Percentiles rank a stretch among this genome's conserved stretches.
phyloP scores from a whole-genome alignment of 257 asterid genomes.

The Gynochthodes officinalis region DNA sequence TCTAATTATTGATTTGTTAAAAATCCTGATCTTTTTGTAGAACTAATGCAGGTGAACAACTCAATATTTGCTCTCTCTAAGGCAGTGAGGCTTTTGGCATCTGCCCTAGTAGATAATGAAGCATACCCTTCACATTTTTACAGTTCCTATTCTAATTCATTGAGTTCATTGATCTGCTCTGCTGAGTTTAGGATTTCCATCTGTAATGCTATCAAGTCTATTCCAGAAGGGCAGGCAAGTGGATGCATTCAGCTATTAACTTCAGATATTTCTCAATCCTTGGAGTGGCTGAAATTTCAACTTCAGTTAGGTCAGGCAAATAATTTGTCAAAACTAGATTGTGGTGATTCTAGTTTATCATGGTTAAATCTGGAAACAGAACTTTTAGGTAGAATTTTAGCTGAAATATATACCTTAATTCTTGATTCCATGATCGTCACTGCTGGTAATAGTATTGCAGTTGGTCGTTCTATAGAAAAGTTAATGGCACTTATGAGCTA shows the following conservation, averaged over 20 bases:
- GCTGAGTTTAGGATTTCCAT: slow-evolving; percentile 63
- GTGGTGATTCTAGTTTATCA: slow-evolving; percentile 20
- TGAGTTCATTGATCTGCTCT: slow-evolving; percentile 62
- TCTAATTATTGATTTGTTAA: slow-evolving; percentile 6
- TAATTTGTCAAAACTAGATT: slow-evolving; percentile 28
- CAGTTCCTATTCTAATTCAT: slow-evolving; percentile 44
- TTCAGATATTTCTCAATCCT: slow-evolving; percentile 59
- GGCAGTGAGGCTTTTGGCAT: slow-evolving; percentile 55
- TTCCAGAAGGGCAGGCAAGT: slow-evolving; percentile 95
- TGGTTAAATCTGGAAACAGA: slow-evolving; percentile 47
- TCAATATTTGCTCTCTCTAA: slow-evolving; percentile 69
- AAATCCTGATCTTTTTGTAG: slow-evolving; percentile 31
- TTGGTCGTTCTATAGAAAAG: slow-evolving; percentile 59
- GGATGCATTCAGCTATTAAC: slow-evolving; percentile 61
- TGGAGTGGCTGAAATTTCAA: slow-evolving; percentile 60
- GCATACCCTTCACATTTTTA: slow-evolving; percentile 20
- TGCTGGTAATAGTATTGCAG: slow-evolving; percentile 64
- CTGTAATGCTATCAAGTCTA: slow-evolving; percentile 61
- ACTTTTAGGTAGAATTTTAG: slow-evolving; percentile 67
- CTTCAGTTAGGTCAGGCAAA: slow-evolving; percentile 34
- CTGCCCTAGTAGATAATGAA: slow-evolving; percentile 33
- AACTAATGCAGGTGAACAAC: slow-evolving; percentile 60
- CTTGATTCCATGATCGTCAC: slow-evolving; percentile 72
- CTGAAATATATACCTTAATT: slow-evolving; percentile 61
- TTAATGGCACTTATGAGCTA: slow-evolving; percentile 53